Base-by-base conservation (phyloP, 208 protist species). In the Trypanosoma lewisi region DNA sequence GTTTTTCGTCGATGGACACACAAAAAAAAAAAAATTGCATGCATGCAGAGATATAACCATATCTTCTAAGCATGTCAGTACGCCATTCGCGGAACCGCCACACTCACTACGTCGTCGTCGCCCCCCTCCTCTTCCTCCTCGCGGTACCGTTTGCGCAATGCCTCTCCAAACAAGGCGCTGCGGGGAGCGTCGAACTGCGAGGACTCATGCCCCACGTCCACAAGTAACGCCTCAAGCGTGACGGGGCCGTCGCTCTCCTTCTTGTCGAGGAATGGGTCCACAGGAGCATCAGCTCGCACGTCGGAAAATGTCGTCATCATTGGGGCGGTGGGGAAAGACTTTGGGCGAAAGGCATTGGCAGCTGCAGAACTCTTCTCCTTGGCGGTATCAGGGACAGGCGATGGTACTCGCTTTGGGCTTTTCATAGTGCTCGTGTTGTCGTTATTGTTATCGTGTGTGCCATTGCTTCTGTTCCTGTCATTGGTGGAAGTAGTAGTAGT, bases 91-190 rank as follows among this genome's bases (percentile, higher is more conserved):
- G 58, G 33, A 2, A 47, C 11, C 44, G 39, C 8, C 25, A 64
- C 17, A 14, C 21, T 48, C 27, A 42, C 33, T 36, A 52, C 53
- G 12, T 14, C 39, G 6, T 33, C 56, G 31, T 14, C 28, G 19
- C 33, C 60, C 19, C 75, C 69, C 8, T 78, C 77, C 12, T 85
- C 77, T 11, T 91, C 84, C 17, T 94, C 88, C 9, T 91, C 83
- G 27, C 83, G 75, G 63, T 86, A 87, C 11, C 89, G 80, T 69
- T 95, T 95, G 2, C 83, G 80, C 33, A 95, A 78, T 11, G 85
- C 85, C 52, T 83, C 81, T 7, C 81, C 81, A 37, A 91, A 89
- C 42, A 70, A 75, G 36, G 66, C 61, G 47, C 77, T 94, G 47
- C 67, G 80, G 12, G 78, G 69, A 4, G 36, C 37, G n/a, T 14